phyloP scores from a whole-genome alignment of 2,329 filamentous ascomycete species.

The Stromatinia cepivora region DNA sequence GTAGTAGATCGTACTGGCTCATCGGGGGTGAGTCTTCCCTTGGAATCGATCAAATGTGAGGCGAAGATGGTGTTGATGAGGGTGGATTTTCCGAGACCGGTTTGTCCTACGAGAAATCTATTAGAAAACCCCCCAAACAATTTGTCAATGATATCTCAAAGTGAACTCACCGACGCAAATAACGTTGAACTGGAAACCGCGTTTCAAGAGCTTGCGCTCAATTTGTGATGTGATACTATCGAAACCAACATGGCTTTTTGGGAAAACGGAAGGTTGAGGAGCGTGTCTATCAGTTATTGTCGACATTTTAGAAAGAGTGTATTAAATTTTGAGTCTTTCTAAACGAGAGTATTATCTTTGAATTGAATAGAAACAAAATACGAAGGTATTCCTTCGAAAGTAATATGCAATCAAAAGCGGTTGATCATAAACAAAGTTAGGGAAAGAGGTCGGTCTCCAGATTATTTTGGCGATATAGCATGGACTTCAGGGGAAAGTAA shows the following conservation, averaged over 20 bases:
- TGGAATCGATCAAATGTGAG: conserved; percentile 98
- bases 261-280: conserved; percentile 58
- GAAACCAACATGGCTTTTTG: conserved; percentile 98
- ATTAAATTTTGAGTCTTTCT: conserved; percentile 21
- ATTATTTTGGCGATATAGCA: conserved; percentile 25
- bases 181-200: conserved; percentile 99
- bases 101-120: conserved; percentile 69
- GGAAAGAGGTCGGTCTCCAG: conserved; percentile 22
- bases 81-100: conserved; percentile 96
- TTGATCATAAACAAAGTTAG: conserved; percentile 28
- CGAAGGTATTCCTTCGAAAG: conserved; percentile 22
- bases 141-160: not conserved
- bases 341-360: conserved; percentile 14
- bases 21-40: conserved; percentile 88
- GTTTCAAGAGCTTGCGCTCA: conserved; percentile 98
- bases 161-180: conserved; percentile 92
- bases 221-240: conserved; percentile 99
- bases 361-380: conserved; percentile 8
- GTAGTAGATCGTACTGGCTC: conserved; percentile 94
- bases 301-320: conserved; percentile 36
- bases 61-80: conserved; percentile 99
- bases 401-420: conserved; percentile 18
- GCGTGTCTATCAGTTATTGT: conserved; percentile 39
- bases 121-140: conserved; percentile 29
- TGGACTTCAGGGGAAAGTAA: conserved; percentile 23